A percentile compares a stretch with the other conserved stretches of the same genome.
Evolutionary conservation across 305 asterid species (phyloP).

Genomic region (Fraxinus sp.): DNA sequence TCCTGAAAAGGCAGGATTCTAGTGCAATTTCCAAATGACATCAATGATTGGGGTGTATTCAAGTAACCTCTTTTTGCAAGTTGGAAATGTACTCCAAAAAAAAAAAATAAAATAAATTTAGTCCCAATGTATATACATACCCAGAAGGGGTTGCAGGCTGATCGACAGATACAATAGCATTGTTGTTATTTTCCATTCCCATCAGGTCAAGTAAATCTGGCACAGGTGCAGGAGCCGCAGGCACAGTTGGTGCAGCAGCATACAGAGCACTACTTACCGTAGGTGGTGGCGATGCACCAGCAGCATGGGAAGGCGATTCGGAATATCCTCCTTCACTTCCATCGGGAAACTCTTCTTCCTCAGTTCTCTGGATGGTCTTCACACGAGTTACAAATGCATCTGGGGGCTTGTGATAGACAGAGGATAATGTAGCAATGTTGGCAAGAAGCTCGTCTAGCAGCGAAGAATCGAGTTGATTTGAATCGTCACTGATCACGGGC

Average conservation of each 20-base stretch:
- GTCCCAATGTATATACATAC: constrained; percentile 28
- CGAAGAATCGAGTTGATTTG: constrained; percentile 88
- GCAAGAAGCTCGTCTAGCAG: constrained; percentile 95
- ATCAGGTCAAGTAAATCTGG: constrained; percentile 57
- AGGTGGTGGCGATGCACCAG: constrained; percentile 66
- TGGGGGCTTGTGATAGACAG: constrained; percentile 98
- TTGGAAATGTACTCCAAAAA: background rate
- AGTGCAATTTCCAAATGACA: background rate
- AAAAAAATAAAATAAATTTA: background rate
- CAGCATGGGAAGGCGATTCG: constrained; percentile 68
- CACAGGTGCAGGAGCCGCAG: constrained; percentile 43
- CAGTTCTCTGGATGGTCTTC: constrained; percentile 76
- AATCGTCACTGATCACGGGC: constrained; percentile 97
- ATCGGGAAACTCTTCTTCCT: constrained; percentile 90
- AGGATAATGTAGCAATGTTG: constrained; percentile 95
- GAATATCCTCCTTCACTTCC: constrained; percentile 73
- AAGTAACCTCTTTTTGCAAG: background rate
- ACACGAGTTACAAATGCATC: constrained; percentile 95
- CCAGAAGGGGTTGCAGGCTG: constrained; percentile 39
- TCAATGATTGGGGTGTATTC: background rate
- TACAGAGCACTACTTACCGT: constrained; percentile 45
- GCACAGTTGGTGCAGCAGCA: constrained; percentile 36
- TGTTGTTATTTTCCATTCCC: constrained; percentile 39
- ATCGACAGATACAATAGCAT: constrained; percentile 47
- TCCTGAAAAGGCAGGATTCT: background rate